Percentiles rank a stretch among this genome's conserved stretches.
Conservation (phyloP, 306 rosid genomes). For the Sesbania bispinosa region DNA sequence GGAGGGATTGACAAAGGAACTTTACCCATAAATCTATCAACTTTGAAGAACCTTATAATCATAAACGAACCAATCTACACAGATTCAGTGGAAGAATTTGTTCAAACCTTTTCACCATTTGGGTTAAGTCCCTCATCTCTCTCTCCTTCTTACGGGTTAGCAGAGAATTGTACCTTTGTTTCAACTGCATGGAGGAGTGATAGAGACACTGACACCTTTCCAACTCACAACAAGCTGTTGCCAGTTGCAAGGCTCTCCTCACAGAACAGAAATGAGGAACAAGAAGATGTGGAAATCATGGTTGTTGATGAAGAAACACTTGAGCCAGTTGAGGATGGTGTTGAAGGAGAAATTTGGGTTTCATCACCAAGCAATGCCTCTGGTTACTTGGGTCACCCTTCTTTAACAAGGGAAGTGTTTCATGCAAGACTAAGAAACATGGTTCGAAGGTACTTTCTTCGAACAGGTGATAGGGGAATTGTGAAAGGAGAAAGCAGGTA, state of each 20-base stretch:
- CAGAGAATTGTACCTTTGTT: constrained; percentile 87
- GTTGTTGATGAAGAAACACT: constrained; percentile 60
- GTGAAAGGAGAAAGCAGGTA: constrained; percentile 55
- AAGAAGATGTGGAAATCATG: constrained; percentile 55
- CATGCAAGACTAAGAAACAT: constrained; percentile 40
- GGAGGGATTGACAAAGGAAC: constrained; percentile 43
- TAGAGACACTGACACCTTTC: constrained; percentile 4
- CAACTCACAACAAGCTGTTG: constrained; percentile 54
- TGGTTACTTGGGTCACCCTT: constrained; percentile 68
- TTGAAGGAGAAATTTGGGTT: constrained; percentile 87
- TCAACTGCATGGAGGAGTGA: constrained; percentile 64
- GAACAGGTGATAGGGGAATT: constrained; percentile 74
- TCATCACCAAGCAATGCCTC: constrained; percentile 78
- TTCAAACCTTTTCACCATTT: constrained; percentile 37
- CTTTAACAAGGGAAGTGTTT: constrained; percentile 53
- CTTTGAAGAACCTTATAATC: constrained; percentile 56
- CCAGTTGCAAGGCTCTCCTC: constrained; percentile 55
- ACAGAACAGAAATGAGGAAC: not conserved
- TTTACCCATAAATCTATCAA: constrained; percentile 34
- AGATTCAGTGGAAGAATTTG: constrained; percentile 51
- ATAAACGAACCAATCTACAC: constrained; percentile 71
- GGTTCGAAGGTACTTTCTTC: constrained; percentile 40
- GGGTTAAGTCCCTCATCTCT: constrained; percentile 53
- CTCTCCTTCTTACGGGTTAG: constrained; percentile 79
- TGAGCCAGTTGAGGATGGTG: constrained; percentile 63